Conservation (phyloP, 2,329 filamentous ascomycete genomes). For the Curvularia spicifera region DNA sequence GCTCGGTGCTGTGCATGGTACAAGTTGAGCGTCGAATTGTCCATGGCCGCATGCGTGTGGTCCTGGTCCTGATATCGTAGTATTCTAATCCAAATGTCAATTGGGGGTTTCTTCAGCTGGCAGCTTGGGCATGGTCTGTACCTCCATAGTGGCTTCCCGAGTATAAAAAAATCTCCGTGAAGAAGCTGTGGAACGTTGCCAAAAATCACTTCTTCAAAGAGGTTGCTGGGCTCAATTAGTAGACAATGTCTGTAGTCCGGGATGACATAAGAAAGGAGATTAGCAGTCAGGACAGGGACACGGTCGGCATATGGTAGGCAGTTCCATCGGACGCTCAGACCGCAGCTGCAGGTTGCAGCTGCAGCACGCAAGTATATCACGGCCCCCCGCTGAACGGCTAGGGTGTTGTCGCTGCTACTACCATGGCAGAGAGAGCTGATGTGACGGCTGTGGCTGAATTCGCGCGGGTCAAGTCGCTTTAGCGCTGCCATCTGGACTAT, state of each 20-base stretch:
- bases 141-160: conserved; percentile 12
- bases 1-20: conserved; percentile 5
- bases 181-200: background rate
- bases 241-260: conserved; percentile 7
- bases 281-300: conserved; percentile 13
- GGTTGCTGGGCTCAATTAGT: conserved; percentile 5
- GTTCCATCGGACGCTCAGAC: conserved; percentile 12
- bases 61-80: background rate
- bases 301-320: conserved; percentile 10
- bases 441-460: conserved; percentile 18
- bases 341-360: conserved; percentile 11
- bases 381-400: conserved; percentile 14
- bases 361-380: conserved; percentile 7
- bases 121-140: conserved; percentile 1
- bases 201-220: background rate
- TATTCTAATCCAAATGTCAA: conserved; percentile 11
- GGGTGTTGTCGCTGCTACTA: conserved; percentile 8
- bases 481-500: conserved; percentile 7
- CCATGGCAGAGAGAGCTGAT: conserved; percentile 5
- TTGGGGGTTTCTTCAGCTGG: background rate
- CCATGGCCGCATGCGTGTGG: conserved; percentile 7
- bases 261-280: conserved; percentile 11
- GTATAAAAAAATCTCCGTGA: background rate
- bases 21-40: background rate
- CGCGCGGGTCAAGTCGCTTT: conserved; percentile 7